Evolutionary conservation across 345 rosid genomes (phyloP).

Genomic region (Citrus australasica): DNA sequence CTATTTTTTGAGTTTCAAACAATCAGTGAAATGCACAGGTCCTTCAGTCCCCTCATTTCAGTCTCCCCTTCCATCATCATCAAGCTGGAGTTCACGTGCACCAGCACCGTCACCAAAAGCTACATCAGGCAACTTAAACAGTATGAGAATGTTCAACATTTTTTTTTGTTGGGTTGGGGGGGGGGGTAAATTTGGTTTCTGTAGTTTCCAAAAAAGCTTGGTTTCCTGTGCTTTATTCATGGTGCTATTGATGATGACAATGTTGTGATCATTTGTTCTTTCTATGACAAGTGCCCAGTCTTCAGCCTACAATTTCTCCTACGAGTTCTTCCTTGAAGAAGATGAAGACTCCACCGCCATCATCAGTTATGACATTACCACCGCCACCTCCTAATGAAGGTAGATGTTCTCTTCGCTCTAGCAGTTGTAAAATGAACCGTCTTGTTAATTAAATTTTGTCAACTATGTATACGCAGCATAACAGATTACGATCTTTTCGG

Average conservation of each 20-base stretch:
- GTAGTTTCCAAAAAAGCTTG: background rate
- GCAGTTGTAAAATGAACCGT: background rate
- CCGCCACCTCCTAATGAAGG: slow-evolving; percentile 73
- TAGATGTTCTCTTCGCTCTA: slow-evolving; percentile 8
- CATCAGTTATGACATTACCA: slow-evolving; percentile 39
- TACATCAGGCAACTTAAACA: slow-evolving; percentile 14
- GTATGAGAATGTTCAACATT: slow-evolving; percentile 27
- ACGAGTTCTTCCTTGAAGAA: slow-evolving; percentile 28
- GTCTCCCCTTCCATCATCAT: slow-evolving; percentile 24
- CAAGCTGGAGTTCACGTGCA: slow-evolving; percentile 29
- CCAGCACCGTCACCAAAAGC: slow-evolving; percentile 34
- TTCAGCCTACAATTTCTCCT: slow-evolving; percentile 50
- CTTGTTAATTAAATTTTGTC: background rate
- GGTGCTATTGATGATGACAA: slow-evolving; percentile 5
- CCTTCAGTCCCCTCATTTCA: slow-evolving; percentile 30
- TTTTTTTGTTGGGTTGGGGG: background rate
- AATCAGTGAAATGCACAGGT: slow-evolving; percentile 20
- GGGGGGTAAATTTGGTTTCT: too few relatives aligned
- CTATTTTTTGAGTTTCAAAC: background rate
- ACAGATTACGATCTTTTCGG: background rate
- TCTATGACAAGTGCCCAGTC: slow-evolving; percentile 26
- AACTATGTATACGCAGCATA: background rate
- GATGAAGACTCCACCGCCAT: slow-evolving; percentile 41
- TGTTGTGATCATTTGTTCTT: slow-evolving; percentile 10
- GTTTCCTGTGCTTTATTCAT: slow-evolving; percentile 3